Base-by-base conservation (phyloP, 2,329 filamentous ascomycete genomes). In the Thielaviopsis cerberus region DNA sequence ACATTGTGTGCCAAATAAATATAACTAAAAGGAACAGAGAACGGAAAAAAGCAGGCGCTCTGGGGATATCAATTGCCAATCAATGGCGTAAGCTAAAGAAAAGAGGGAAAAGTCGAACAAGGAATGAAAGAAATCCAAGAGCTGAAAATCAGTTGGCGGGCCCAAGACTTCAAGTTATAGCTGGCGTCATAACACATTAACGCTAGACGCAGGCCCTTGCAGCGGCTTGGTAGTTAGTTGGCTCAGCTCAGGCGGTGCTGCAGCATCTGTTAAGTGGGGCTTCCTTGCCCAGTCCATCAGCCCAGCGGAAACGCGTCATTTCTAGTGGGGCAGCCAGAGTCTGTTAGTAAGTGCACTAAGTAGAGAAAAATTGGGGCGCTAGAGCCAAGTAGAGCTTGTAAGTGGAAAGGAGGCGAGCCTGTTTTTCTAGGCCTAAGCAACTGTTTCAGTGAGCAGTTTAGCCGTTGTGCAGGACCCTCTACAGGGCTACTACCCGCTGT, bases 1-100 rank as follows among this genome's bases (percentile, higher is more conserved):
- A 62, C 60, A 61, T 61, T 17, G 15, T 20, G 27, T 30, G 4
- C 7, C 17, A n/a, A 34, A 25, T 27, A 53, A 30, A 1, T 7
- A 22, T 15, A 7, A 15, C 37, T 48, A 48, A 37, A 25, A 41
- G 15, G 26, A 22, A 54, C 48, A 45, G 15, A 48, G 27, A 50
- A 34, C 20, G 15, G 13, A 30, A 53, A 22, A 17, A 4, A 17
- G 20, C 17, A 22, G 23, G 5, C 23, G 24, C 1, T 13, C 20
- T 26, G 7, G 26, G 25, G 51, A 48, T 53, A 34, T 30, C 4
- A n/a, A 58, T 23, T 3, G 30, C 8, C 5, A 11, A 52, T 17
- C 10, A 23, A 25, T 11, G 48, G 11, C 4, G 13, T 17, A 27
- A 52, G 23, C 11, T 22, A 52, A 6, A 23, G 17, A 4, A 52